Percentiles rank a stretch among this genome's conserved stretches.
Conservation (phyloP, 1,284 basidiomycete species). For the Boletus chippewaensis region DNA sequence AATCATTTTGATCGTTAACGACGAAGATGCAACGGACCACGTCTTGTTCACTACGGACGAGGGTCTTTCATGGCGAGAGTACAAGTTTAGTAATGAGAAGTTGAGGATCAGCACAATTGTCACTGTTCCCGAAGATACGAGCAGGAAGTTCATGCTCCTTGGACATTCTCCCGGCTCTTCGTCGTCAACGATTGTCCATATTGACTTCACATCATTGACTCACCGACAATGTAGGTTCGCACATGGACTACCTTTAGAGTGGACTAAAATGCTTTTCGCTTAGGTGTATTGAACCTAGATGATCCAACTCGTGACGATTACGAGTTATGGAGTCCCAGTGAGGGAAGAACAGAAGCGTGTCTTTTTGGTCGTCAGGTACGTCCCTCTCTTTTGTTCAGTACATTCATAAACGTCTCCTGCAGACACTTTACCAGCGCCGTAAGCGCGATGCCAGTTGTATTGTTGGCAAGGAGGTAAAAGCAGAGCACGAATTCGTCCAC, state of each 20-base stretch:
- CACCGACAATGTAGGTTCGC: constrained; percentile 59
- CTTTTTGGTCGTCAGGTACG: constrained; percentile 74
- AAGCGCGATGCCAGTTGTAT: constrained; percentile 76
- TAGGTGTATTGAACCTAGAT: constrained; percentile 64
- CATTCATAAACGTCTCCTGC: constrained; percentile 2
- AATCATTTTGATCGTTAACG: constrained; percentile 88
- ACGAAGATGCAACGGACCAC: constrained; percentile 88
- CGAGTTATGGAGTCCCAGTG: constrained; percentile 90
- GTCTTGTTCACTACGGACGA: constrained; percentile 88
- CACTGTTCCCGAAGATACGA: constrained; percentile 88
- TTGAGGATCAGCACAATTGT: constrained; percentile 76
- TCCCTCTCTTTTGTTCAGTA: neutral
- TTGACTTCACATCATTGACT: constrained; percentile 85
- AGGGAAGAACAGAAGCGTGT: constrained; percentile 75
- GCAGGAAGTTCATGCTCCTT: constrained; percentile 84
- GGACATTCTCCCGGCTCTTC: constrained; percentile 53
- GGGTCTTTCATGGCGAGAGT: constrained; percentile 83
- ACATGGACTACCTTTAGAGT: neutral
- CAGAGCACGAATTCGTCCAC: constrained; percentile 47
- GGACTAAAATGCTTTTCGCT: constrained; percentile 1
- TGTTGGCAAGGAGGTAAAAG: constrained; percentile 65
- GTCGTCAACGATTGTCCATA: constrained; percentile 67
- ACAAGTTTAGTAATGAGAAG: constrained; percentile 72
- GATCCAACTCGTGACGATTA: constrained; percentile 85
- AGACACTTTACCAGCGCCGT: constrained; percentile 86